Evolutionary conservation across 2,329 filamentous ascomycete genomes (phyloP).

Genomic region (Xylaria polymorpha): DNA sequence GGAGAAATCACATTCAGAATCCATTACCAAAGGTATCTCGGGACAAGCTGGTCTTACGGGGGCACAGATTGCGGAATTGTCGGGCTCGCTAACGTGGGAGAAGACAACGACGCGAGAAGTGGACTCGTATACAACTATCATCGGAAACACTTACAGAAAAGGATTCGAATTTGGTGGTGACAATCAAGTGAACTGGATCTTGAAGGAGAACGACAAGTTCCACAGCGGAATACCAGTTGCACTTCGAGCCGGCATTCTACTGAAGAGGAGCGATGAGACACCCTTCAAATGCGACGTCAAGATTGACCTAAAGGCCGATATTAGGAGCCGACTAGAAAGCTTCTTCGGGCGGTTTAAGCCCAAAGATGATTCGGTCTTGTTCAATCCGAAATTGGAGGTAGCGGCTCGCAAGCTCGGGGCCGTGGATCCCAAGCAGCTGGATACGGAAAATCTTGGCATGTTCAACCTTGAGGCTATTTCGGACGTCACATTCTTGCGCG

Average conservation of each 20-base stretch:
- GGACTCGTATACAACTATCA: slow-evolving; percentile 5
- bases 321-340: not conserved
- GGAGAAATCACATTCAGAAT: not conserved
- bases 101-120: slow-evolving; percentile 9
- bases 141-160: slow-evolving; percentile 14
- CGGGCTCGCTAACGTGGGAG: slow-evolving; percentile 4
- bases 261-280: slow-evolving; percentile 5
- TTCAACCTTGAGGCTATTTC: not conserved
- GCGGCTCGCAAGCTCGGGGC: slow-evolving; percentile 9
- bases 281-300: slow-evolving; percentile 7
- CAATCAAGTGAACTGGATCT: slow-evolving; percentile 12
- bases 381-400: slow-evolving; percentile 7
- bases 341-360: not conserved
- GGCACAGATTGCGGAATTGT: slow-evolving; percentile 1
- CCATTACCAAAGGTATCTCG: not conserved
- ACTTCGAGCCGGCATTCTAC: slow-evolving; percentile 11
- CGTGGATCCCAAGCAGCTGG: slow-evolving; percentile 3
- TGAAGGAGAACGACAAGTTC: slow-evolving; percentile 10
- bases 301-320: slow-evolving; percentile 5
- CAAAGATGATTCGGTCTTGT: slow-evolving; percentile 11
- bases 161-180: slow-evolving; percentile 16
- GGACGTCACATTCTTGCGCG: slow-evolving; percentile 6
- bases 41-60: not conserved
- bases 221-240: slow-evolving; percentile 5
- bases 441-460: slow-evolving; percentile 10